A percentile compares a stretch with the other conserved stretches of the same genome.
Evolutionary conservation across 805 yeast genomes (phyloP).

Genomic region (Ogataea dorogensis): DNA sequence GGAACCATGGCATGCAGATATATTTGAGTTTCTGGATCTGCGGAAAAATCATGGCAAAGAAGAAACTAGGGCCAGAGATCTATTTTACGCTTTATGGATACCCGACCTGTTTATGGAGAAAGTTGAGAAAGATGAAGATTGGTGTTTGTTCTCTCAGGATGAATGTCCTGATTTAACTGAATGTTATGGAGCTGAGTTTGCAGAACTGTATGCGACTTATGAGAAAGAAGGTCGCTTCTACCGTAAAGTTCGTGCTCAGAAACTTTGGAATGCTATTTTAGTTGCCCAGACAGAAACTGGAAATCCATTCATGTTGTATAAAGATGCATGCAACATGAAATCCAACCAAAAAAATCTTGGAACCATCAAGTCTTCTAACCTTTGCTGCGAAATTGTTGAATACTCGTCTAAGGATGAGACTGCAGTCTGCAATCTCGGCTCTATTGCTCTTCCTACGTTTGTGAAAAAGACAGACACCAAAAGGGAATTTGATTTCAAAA

Average conservation of each 20-base stretch:
- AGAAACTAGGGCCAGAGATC: conserved; percentile 88
- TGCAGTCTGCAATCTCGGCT: conserved; percentile 94
- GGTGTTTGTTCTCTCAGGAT: conserved; percentile 90
- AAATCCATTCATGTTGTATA: conserved; percentile 90
- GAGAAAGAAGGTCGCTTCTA: conserved; percentile 68
- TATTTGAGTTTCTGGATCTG: conserved; percentile 80
- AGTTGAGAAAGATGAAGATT: conserved; percentile 71
- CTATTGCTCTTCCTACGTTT: conserved; percentile 83
- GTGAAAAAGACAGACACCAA: conserved; percentile 44
- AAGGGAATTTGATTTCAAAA: conserved; percentile 64
- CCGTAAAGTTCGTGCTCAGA: conserved; percentile 76
- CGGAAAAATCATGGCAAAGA: conserved; percentile 95
- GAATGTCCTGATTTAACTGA: conserved; percentile 85
- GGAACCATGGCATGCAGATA: conserved; percentile 97
- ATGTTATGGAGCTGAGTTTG: conserved; percentile 82
- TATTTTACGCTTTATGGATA: conserved; percentile 92
- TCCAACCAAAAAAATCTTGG: conserved; percentile 93
- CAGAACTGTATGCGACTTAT: conserved; percentile 63
- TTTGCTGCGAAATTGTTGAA: conserved; percentile 93
- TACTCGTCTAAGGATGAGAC: conserved; percentile 90
- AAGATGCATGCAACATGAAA: conserved; percentile 86
- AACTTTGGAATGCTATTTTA: conserved; percentile 83
- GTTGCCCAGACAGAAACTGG: conserved; percentile 97
- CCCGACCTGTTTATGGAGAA: conserved; percentile 93
- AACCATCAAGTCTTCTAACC: conserved; percentile 85